Conservation (phyloP, 1,139 yeast species). For the Kodamaea suecica region DNA sequence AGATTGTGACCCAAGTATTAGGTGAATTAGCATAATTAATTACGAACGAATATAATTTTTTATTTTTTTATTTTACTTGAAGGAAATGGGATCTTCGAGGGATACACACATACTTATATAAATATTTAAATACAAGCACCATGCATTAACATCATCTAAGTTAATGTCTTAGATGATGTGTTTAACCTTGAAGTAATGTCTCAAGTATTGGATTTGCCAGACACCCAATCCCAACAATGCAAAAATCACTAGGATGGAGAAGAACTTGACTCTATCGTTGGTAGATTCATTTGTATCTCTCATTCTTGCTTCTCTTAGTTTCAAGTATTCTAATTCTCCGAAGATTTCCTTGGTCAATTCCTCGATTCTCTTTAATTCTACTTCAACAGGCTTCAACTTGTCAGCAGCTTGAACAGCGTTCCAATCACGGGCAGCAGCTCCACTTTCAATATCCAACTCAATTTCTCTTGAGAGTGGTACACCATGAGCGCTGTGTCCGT, state of each 20-base stretch:
- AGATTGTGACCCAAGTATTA: background rate
- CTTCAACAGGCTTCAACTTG: conserved; percentile 88
- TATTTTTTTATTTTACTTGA: too few species aligned
- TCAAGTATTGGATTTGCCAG: conserved; percentile 89
- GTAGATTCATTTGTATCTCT: conserved; percentile 97
- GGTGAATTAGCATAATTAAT: too few species aligned
- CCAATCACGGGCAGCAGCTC: conserved; percentile 98
- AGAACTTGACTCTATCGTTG: conserved; percentile 79
- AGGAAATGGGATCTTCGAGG: too few species aligned
- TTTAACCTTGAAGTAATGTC: conserved; percentile 90
- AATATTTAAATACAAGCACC: too few species aligned
- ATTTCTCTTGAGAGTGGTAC: conserved; percentile 51
- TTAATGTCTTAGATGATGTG: conserved; percentile 76
- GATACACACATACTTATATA: too few species aligned
- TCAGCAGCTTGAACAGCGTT: conserved; percentile 90
- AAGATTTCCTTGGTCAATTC: conserved; percentile 79
- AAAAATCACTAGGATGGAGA: conserved; percentile 65
- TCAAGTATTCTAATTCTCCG: conserved; percentile 76
- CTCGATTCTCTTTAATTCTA: conserved; percentile 80
- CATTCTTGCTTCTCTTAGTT: conserved; percentile 82
- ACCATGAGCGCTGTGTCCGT: conserved; percentile 7
- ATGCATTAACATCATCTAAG: too few species aligned
- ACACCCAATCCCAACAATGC: conserved; percentile 76
- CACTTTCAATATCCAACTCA: conserved; percentile 90
- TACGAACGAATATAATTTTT: too few species aligned